Evolutionary conservation across 352 stramenopile species (phyloP).

Genomic region (Globisporangium paroecandrum): DNA sequence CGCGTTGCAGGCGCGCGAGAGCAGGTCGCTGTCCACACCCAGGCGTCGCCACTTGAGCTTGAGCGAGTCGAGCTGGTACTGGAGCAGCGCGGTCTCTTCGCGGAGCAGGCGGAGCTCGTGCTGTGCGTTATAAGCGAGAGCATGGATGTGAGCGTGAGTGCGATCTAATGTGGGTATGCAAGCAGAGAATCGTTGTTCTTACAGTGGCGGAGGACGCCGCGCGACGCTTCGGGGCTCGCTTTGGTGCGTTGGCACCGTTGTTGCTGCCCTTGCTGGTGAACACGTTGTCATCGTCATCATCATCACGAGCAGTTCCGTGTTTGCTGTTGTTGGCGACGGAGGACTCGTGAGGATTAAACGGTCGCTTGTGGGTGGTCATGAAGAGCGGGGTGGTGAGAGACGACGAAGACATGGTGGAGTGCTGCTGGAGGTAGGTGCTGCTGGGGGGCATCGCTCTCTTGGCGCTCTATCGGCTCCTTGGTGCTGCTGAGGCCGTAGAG

Average conservation of each 20-base stretch:
- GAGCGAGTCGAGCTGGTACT: slow-evolving; percentile 36
- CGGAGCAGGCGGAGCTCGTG: slow-evolving; percentile 50
- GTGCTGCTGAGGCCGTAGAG: background rate
- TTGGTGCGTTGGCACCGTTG: background rate
- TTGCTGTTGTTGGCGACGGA: background rate
- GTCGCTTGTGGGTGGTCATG: background rate
- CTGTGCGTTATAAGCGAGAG: slow-evolving; percentile 14
- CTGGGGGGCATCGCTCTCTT: background rate
- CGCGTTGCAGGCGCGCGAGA: slow-evolving; percentile 33
- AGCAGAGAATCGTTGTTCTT: background rate
- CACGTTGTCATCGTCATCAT: background rate
- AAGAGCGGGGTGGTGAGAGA: background rate
- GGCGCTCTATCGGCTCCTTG: background rate
- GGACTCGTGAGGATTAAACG: background rate
- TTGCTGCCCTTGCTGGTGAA: background rate
- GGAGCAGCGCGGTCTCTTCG: slow-evolving; percentile 36
- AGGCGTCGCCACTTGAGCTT: slow-evolving; percentile 43
- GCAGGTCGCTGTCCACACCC: slow-evolving; percentile 31
- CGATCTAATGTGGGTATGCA: background rate
- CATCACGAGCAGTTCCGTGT: background rate
- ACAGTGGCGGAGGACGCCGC: background rate
- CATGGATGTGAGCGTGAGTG: background rate
- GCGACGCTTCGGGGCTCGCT: background rate
- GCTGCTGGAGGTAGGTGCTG: background rate
- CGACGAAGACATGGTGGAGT: background rate